Conservation (phyloP, 108 stramenopile genomes). For the Heterococcus sp. region DNA sequence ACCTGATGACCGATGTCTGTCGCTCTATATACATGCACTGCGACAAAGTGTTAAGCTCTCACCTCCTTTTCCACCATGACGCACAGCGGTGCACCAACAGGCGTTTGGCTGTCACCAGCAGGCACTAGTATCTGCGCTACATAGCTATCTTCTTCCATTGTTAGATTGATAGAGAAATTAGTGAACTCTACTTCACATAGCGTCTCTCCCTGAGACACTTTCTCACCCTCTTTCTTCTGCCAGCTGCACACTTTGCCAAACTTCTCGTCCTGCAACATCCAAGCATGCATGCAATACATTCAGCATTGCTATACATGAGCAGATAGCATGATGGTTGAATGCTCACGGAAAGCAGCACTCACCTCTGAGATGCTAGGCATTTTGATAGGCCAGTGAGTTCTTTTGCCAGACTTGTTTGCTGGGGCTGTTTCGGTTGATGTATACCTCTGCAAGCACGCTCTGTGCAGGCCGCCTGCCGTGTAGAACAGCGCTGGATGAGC, state of each 20-base stretch:
- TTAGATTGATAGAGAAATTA: not conserved
- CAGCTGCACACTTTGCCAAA: not conserved
- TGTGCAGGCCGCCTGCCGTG: too few relatives aligned
- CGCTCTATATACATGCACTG: not conserved
- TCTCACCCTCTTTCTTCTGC: not conserved
- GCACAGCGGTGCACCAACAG: not conserved
- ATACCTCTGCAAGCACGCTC: too few relatives aligned
- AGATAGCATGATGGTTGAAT: not conserved
- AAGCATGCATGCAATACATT: not conserved
- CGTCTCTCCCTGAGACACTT: not conserved
- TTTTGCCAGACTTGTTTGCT: not conserved
- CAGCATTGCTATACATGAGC: not conserved
- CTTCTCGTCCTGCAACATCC: not conserved
- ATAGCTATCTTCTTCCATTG: not conserved
- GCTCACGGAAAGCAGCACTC: too few relatives aligned
- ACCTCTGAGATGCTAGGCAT: not conserved
- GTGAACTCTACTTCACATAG: not conserved
- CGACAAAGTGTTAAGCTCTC: not conserved
- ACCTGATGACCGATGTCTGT: not conserved
- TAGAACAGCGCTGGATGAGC: not conserved
- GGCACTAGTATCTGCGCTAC: not conserved
- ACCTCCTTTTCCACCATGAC: not conserved
- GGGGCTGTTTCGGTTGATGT: too few relatives aligned
- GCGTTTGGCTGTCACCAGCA: not conserved
- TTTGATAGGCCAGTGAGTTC: not conserved